Base-by-base conservation (phyloP, 1,139 yeast genomes). In the Kodamaea fungicola region DNA sequence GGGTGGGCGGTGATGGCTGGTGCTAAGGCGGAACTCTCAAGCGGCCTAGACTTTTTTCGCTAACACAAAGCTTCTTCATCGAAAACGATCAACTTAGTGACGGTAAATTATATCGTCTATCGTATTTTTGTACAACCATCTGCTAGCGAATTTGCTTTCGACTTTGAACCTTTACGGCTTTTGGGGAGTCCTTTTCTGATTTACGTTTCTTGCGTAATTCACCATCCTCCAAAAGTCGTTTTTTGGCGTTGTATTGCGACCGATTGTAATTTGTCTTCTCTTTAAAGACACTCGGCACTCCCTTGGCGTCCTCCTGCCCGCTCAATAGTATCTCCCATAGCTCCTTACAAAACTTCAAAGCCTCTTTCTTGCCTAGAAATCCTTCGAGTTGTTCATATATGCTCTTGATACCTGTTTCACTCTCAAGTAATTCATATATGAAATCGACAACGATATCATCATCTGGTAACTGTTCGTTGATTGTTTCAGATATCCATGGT, bases 391-490 rank as follows among this genome's bases (percentile, higher is more conserved):
- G 77, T 6, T 49, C 41, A 33, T 64, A 61, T 9, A 74, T 61
- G 12, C 54, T 55, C 31, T 54, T 53, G 30, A 62, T 54, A 46
- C 67, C 64, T 1, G 75, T 72, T 27, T 40, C 40, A 2, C 42
- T 45, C 8, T 46, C 42, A 26, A 64, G 45, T 33, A 64, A 48
- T 52, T 66, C 77, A 46, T 51, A 56, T 3, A 67, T 49, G 42
- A 68, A 72, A 29, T 69, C 76, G 6, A 59, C 54, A 3, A 71
- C 62, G 7, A 73, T 67, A 25, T 74, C 79, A 42, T 74, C 78
- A 34, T 71, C 76, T 1, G 74, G 74, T 12, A 71, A 46, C 16
- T 62, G 52, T 32, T 60, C 53, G 12, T 55, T 50, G 27, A 73
- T 41, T 33, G 51, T 49, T 5, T 49, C 46, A 2, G 42, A 45